A percentile compares a stretch with the other conserved stretches of the same genome.
phyloP scores from a whole-genome alignment of 441 rosid species.

The Gossypium schwendimanii region DNA sequence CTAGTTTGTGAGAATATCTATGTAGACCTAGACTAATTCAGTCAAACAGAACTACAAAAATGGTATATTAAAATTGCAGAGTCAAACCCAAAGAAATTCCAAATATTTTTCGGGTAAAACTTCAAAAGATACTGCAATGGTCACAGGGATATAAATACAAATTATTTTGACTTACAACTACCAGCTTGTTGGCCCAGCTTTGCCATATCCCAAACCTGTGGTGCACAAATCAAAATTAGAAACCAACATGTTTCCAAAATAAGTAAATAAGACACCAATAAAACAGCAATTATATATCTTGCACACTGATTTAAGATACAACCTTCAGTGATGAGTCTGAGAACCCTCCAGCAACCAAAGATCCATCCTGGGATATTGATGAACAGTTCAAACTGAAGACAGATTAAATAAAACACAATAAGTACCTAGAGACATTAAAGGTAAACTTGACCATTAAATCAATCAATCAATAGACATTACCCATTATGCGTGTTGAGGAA shows the following conservation, averaged over 20 bases:
- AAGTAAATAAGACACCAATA: slow-evolving; percentile 13
- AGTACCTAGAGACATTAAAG: slow-evolving; percentile 7
- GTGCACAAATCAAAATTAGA: slow-evolving; percentile 26
- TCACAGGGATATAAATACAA: background rate
- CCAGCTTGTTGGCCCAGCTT: slow-evolving; percentile 71
- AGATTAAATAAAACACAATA: slow-evolving; percentile 4
- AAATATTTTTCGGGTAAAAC: background rate
- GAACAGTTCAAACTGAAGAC: slow-evolving; percentile 66
- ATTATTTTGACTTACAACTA: slow-evolving; percentile 38
- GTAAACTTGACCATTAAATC: slow-evolving; percentile 6
- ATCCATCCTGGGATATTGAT: slow-evolving; percentile 92
- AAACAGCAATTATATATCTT: slow-evolving; percentile 11
- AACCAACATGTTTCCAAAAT: background rate
- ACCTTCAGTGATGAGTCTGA: slow-evolving; percentile 96
- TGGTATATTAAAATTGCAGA: background rate
- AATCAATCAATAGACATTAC: slow-evolving; percentile 29
- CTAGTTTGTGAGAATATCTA: slow-evolving; percentile 10
- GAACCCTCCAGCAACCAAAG: slow-evolving; percentile 94
- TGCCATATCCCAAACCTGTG: slow-evolving; percentile 95
- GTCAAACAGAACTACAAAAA: background rate
- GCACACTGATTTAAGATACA: slow-evolving; percentile 5
- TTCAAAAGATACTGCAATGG: background rate
- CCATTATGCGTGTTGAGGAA: slow-evolving; percentile 85
- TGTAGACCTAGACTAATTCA: background rate
- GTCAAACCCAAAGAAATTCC: background rate